Base-by-base conservation (phyloP, 768 basidiomycete species). In the Mrakia gelida region DNA sequence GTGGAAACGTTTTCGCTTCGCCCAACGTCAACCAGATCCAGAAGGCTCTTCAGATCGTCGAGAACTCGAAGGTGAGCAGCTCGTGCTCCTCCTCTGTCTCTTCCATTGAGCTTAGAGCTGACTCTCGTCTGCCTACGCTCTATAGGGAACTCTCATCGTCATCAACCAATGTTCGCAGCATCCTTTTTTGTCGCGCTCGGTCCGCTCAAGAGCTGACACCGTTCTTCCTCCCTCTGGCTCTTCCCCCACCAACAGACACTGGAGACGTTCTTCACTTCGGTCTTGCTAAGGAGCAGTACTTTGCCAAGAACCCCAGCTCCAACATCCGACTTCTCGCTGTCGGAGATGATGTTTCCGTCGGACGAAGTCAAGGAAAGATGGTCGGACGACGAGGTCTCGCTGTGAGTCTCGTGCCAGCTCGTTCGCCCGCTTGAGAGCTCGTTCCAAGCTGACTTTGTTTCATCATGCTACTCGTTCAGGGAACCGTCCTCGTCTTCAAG, bases 271-370 rank as follows among this genome's bases (percentile, higher is more conserved):
- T 86, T 23, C 85, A 84, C 78, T 86, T 86, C 71, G 86, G 85
- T 45, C 82, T 86, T 6, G 85, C 85, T 21, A 83, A 82, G 13
- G 85, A 84, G 78, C 82, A 84, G 72, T 79, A 82, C 77, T 67
- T 79, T 72, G 79, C 82, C 28, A 41, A 70, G 70, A 71, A 59
- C 77, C 71, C 77, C 32, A 45, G 56, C 41, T 80, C 78, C 18
- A 80, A 80, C 3, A 80, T 82, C 3, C 82, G 84, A 49, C 82
- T 85, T 21, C 75, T 85, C 67, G 78, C 85, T 77, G 83, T 85
- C 4, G 84, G 85, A 13, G 86, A 86, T 79, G 86, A 86, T 79
- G 85, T 86, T 10, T 82, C 85, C n/a, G 86, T 86, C 5, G 81
- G 81, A 5, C 79, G 80, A 34, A 65, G 81, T 65, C 86, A 86